A percentile compares a stretch with the other conserved stretches of the same genome.
These are phyloP conservation scores for Pichia terricola DNA, from an alignment of 1,139 yeast genomes.

Conservation along the genomic window DNA sequence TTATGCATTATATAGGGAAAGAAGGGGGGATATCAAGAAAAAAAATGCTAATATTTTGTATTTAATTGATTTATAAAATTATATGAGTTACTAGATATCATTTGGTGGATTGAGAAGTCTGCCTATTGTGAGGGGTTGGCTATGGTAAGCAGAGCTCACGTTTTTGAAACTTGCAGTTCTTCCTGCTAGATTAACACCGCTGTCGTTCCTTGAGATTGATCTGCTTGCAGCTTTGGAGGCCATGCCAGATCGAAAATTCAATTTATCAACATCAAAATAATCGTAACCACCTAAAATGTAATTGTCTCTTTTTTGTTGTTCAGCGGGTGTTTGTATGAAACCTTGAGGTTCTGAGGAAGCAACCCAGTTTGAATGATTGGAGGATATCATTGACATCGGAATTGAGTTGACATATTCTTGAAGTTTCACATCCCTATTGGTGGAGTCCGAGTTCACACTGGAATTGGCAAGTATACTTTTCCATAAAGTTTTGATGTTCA, in stretches of 20 bases:
- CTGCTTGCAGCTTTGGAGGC: slow-evolving; percentile 19
- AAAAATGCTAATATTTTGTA: too few species aligned
- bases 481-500: slow-evolving; percentile 42
- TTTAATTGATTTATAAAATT: too few species aligned
- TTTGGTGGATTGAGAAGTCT: slow-evolving; percentile 5
- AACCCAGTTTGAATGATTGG: slow-evolving; percentile 18
- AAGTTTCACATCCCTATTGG: slow-evolving; percentile 17
- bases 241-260: slow-evolving; percentile 27
- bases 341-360: slow-evolving; percentile 1
- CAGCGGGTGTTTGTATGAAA: background rate
- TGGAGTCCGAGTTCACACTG: slow-evolving; percentile 6
- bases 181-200: slow-evolving; percentile 14
- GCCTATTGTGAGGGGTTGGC: slow-evolving; percentile 6
- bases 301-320: background rate
- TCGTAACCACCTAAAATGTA: slow-evolving; percentile 60
- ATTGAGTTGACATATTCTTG: slow-evolving; percentile 20
- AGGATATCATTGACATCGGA: slow-evolving; percentile 23
- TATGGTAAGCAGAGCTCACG: slow-evolving; percentile 4
- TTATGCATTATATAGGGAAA: too few species aligned
- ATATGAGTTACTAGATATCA: background rate
- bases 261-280: slow-evolving; percentile 62
- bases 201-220: slow-evolving; percentile 17
- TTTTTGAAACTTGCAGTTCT: slow-evolving; percentile 11
- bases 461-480: slow-evolving; percentile 19
- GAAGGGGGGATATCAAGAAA: too few species aligned